These are phyloP conservation scores for Pyrenopolyporus hunteri DNA, from an alignment of 495 filamentous ascomycete genomes.

Conservation along the genomic window DNA sequence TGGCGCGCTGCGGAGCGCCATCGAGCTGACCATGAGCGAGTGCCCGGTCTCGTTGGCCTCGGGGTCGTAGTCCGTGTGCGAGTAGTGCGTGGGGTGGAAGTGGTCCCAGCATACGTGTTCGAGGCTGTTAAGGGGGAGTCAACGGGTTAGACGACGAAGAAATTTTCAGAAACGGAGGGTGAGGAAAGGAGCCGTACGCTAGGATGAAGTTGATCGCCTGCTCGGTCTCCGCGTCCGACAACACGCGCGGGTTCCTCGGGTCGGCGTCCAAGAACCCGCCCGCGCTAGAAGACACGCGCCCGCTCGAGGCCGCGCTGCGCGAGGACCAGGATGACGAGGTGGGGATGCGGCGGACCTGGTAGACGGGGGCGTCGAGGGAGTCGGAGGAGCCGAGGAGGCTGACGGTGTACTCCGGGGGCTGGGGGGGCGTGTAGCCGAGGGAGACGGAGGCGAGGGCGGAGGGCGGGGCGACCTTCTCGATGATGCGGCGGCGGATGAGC, in stretches of 20 bases:
- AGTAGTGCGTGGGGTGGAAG: conserved; percentile 45
- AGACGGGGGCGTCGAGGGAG: conserved; percentile 39
- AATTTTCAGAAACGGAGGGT: background rate
- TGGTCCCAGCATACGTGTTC: conserved; percentile 59
- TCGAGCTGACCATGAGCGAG: conserved; percentile 53
- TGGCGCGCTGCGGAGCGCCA: conserved; percentile 47
- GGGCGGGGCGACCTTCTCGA: background rate
- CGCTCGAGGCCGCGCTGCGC: background rate
- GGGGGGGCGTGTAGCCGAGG: background rate
- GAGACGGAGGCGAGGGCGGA: background rate
- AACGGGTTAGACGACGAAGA: no score
- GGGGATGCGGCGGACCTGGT: conserved; percentile 27
- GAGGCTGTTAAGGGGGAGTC: no score
- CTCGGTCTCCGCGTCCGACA: conserved; percentile 47
- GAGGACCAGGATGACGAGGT: conserved; percentile 11
- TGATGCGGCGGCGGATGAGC: conserved; percentile 30
- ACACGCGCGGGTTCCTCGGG: background rate
- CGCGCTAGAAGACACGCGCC: background rate
- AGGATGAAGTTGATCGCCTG: conserved; percentile 59
- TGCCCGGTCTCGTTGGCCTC: conserved; percentile 45
- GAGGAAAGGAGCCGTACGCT: conserved; percentile 42
- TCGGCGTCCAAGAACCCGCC: background rate
- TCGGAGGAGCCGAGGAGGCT: conserved; percentile 43
- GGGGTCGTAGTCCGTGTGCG: conserved; percentile 34
- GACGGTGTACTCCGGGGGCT: conserved; percentile 39